Percentiles rank a stretch among this genome's conserved stretches.
Evolutionary conservation across 371 early-diverging fungal genomes (phyloP).

Genomic region (Coemansia sp.): DNA sequence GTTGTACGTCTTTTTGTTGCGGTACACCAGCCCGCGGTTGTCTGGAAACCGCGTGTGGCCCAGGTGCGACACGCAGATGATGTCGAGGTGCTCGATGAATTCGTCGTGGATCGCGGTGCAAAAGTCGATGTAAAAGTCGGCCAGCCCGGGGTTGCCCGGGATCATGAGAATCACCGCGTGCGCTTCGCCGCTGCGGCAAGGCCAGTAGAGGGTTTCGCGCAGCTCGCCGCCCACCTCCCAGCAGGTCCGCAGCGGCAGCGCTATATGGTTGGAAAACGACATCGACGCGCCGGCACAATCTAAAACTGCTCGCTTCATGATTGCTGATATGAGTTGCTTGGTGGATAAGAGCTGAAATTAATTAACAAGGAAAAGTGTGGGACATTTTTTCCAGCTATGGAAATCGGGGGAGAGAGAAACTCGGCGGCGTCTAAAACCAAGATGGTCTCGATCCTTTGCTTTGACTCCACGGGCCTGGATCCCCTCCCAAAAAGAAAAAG

Average conservation of each 20-base stretch:
- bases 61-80: conserved; percentile 49
- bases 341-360: not conserved
- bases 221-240: conserved; percentile 33
- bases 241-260: conserved; percentile 30
- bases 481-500: too few relatives aligned
- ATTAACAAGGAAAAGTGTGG: too few relatives aligned
- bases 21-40: conserved; percentile 32
- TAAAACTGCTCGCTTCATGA: not conserved
- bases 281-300: conserved; percentile 4
- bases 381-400: too few relatives aligned
- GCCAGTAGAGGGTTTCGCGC: conserved; percentile 47
- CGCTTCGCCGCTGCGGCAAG: conserved; percentile 10
- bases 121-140: conserved; percentile 51
- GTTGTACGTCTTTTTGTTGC: conserved; percentile 9
- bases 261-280: conserved; percentile 27
- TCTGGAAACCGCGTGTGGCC: conserved; percentile 47
- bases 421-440: too few relatives aligned
- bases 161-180: conserved; percentile 40
- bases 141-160: conserved; percentile 48
- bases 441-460: too few relatives aligned
- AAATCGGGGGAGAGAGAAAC: too few relatives aligned
- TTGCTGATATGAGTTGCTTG: not conserved
- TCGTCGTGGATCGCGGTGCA: conserved; percentile 26
- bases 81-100: conserved; percentile 31
- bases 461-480: too few relatives aligned